These are phyloP conservation scores for Rutstroemia sp. DNA, from an alignment of 2,329 filamentous ascomycete genomes.

Conservation along the genomic window DNA sequence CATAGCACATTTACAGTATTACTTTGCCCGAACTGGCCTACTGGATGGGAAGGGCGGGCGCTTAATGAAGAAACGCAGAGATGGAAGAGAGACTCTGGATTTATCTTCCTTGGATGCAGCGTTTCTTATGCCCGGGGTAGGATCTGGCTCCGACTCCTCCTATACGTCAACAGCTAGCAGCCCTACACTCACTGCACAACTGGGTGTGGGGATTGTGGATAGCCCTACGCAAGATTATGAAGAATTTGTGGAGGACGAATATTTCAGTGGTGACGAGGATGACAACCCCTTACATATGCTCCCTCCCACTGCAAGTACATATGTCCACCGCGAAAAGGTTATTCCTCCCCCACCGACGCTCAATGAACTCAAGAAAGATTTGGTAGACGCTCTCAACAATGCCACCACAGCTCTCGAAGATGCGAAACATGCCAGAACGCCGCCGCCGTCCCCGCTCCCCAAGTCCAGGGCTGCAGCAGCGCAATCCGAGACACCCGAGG, in stretches of 20 bases:
- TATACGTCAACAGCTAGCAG: conserved; percentile 54
- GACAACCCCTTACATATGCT: conserved; percentile 67
- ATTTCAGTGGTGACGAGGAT: conserved; percentile 45
- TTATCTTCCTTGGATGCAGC: conserved; percentile 45
- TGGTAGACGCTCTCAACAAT: conserved; percentile 60
- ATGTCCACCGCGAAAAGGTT: conserved; percentile 75
- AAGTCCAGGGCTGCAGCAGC: conserved; percentile 12
- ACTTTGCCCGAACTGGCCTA: conserved; percentile 90
- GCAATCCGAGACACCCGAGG: conserved; percentile 23
- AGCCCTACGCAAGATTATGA: conserved; percentile 34
- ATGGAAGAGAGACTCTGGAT: conserved; percentile 45
- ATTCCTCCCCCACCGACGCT: conserved; percentile 80
- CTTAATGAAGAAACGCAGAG: conserved; percentile 61
- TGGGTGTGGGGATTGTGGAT: conserved; percentile 30
- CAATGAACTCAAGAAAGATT: conserved; percentile 63
- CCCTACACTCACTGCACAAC: conserved; percentile 41
- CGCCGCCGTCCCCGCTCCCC: conserved; percentile 17
- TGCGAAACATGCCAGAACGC: conserved; percentile 34
- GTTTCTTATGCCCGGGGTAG: conserved; percentile 35
- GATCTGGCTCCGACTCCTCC: conserved; percentile 49
- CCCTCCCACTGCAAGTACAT: conserved; percentile 95
- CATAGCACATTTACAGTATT: conserved; percentile 96
- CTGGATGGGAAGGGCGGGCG: conserved; percentile 90
- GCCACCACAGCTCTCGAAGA: conserved; percentile 62
- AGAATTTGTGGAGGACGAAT: conserved; percentile 42